Conservation (phyloP, 75 land plant species). For the Isoetes taiwanensis region DNA sequence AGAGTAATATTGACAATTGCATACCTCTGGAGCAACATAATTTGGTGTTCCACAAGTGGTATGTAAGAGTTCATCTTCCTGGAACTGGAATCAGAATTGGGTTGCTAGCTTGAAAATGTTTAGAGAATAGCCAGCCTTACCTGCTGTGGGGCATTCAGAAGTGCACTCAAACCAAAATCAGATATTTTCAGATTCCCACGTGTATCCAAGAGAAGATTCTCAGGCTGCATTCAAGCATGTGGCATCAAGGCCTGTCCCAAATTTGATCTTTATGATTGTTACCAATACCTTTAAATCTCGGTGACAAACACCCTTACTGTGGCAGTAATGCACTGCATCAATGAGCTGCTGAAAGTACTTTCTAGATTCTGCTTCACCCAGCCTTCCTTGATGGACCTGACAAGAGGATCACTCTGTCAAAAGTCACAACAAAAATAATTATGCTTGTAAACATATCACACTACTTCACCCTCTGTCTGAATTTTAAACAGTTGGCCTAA, state of each 20-base stretch:
- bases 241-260: too few relatives aligned
- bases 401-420: not conserved
- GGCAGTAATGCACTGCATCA: slow-evolving; percentile 85
- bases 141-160: slow-evolving; percentile 43
- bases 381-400: slow-evolving; percentile 56
- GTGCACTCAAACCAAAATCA: slow-evolving; percentile 81
- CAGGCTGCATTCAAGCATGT: slow-evolving; percentile 43
- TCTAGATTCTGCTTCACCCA: slow-evolving; percentile 58
- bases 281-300: slow-evolving; percentile 64
- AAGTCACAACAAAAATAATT: not conserved
- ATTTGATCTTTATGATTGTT: too few relatives aligned
- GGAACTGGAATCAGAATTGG: too few relatives aligned
- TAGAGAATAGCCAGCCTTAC: slow-evolving; percentile 15
- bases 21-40: slow-evolving; percentile 7
- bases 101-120: too few relatives aligned
- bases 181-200: slow-evolving; percentile 73
- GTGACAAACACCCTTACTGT: slow-evolving; percentile 76
- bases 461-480: too few relatives aligned
- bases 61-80: not conserved
- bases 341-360: slow-evolving; percentile 78
- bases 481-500: too few relatives aligned
- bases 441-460: too few relatives aligned
- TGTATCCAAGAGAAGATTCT: slow-evolving; percentile 73
- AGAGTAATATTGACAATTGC: too few relatives aligned
- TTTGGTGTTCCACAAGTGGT: slow-evolving; percentile 6